Evolutionary conservation across 163 green algal genomes (phyloP).

Genomic region (Volvox carteri): DNA sequence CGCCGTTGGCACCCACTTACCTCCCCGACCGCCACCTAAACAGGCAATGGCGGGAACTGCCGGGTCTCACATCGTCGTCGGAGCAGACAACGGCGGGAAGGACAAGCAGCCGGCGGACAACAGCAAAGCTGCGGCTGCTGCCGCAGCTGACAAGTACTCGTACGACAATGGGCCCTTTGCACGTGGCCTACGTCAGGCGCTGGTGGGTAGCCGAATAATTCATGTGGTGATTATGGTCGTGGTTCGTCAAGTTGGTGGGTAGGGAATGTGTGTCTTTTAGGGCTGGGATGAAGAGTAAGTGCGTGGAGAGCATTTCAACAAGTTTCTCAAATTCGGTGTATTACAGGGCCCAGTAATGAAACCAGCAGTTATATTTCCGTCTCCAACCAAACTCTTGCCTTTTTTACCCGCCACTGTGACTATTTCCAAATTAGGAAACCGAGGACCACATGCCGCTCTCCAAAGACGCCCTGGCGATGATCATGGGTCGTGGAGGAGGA

Average conservation of each 20-base stretch:
- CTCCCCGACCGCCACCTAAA: too few relatives aligned
- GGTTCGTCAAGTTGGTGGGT: too few relatives aligned
- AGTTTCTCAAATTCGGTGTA: too few relatives aligned
- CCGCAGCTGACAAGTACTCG: too few relatives aligned
- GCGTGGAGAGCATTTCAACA: too few relatives aligned
- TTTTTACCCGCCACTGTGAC: neutral
- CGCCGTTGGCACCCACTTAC: too few relatives aligned
- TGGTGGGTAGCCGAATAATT: conserved; percentile 30
- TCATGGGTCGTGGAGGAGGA: conserved; percentile 18
- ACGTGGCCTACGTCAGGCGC: neutral
- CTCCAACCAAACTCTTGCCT: too few relatives aligned
- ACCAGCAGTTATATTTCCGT: too few relatives aligned
- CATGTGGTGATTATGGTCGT: too few relatives aligned
- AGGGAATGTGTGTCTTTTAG: too few relatives aligned
- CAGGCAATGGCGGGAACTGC: neutral
- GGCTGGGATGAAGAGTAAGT: too few relatives aligned
- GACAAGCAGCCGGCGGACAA: conserved; percentile 63
- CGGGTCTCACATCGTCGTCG: neutral
- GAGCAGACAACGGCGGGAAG: conserved; percentile 21
- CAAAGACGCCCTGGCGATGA: neutral
- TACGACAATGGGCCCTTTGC: conserved; percentile 45
- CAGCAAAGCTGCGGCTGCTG: conserved; percentile 56
- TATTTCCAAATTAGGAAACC: neutral
- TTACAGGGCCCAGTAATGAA: too few relatives aligned
- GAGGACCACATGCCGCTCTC: conserved; percentile 32